A percentile compares a stretch with the other conserved stretches of the same genome.
These are phyloP conservation scores for Cystobasidium slooffiae DNA, from an alignment of 1,284 basidiomycete genomes.

Conservation along the genomic window DNA sequence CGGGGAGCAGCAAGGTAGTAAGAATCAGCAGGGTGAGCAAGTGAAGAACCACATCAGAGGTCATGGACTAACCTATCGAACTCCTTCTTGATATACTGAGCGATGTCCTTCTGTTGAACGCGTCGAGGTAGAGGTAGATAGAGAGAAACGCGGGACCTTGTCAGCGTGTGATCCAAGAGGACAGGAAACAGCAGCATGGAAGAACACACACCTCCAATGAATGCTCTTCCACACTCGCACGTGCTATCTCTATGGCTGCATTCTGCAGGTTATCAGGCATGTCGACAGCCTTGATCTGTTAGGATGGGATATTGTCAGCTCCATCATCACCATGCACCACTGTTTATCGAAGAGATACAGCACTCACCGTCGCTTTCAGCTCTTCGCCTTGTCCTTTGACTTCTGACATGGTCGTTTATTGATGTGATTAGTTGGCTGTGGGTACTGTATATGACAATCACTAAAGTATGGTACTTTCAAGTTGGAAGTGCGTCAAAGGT, in stretches of 20 bases:
- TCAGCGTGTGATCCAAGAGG: background rate
- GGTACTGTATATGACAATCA: background rate
- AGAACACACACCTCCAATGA: conserved; percentile 27
- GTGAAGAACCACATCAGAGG: background rate
- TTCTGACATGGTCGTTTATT: conserved; percentile 1
- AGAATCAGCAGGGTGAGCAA: background rate
- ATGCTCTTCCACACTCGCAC: conserved; percentile 30
- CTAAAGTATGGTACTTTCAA: too few species aligned
- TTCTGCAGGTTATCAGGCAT: conserved; percentile 35
- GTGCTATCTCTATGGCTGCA: conserved; percentile 37
- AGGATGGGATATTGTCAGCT: background rate
- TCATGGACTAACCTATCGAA: conserved; percentile 33
- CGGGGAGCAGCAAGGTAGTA: background rate
- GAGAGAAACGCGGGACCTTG: background rate
- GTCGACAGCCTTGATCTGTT: conserved; percentile 42
- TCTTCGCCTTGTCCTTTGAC: conserved; percentile 2
- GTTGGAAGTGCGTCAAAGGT: too few species aligned
- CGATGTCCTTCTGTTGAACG: conserved; percentile 44
- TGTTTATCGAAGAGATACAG: background rate
- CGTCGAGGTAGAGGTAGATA: background rate
- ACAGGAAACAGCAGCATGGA: background rate
- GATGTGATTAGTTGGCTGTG: background rate
- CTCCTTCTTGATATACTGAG: conserved; percentile 45
- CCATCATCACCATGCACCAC: background rate
- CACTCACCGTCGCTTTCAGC: conserved; percentile 13